A percentile compares a stretch with the other conserved stretches of the same genome.
phyloP scores from a whole-genome alignment of 2,329 filamentous ascomycete species.

The Calonectria pseudoreteaudii region DNA sequence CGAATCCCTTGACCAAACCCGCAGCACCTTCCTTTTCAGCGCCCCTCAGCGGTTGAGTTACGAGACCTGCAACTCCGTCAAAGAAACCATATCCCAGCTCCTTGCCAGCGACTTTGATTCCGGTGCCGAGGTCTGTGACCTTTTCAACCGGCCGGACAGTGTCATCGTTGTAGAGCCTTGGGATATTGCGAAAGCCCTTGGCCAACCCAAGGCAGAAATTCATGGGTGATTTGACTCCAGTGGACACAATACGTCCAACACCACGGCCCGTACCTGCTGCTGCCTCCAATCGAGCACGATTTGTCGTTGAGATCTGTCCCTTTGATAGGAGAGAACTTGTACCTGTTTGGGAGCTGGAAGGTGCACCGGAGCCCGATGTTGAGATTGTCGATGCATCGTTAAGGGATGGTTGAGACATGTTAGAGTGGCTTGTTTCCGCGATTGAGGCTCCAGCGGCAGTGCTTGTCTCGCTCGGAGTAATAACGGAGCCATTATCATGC shows the following conservation, averaged over 20 bases:
- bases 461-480: slow-evolving; percentile 22
- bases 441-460: slow-evolving; percentile 16
- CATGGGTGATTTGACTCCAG: slow-evolving; percentile 84
- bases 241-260: slow-evolving; percentile 77
- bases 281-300: slow-evolving; percentile 60
- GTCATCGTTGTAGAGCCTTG: slow-evolving; percentile 85
- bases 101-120: slow-evolving; percentile 81
- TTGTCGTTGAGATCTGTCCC: slow-evolving; percentile 29
- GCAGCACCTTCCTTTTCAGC: slow-evolving; percentile 59
- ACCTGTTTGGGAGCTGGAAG: slow-evolving; percentile 26
- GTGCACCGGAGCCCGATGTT: slow-evolving; percentile 21
- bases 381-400: slow-evolving; percentile 39
- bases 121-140: slow-evolving; percentile 81
- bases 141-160: slow-evolving; percentile 83
- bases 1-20: slow-evolving; percentile 83
- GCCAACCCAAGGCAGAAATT: slow-evolving; percentile 86
- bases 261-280: slow-evolving; percentile 75
- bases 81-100: slow-evolving; percentile 83
- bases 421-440: slow-evolving; percentile 30
- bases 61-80: slow-evolving; percentile 83
- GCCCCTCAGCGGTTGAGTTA: slow-evolving; percentile 80
- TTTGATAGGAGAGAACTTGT: slow-evolving; percentile 27
- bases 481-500: slow-evolving; percentile 12
- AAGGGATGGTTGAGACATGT: slow-evolving; percentile 35
- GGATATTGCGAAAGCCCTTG: slow-evolving; percentile 89